Conservation (phyloP, 164 flowering plant species). For the Vitis labrusca region DNA sequence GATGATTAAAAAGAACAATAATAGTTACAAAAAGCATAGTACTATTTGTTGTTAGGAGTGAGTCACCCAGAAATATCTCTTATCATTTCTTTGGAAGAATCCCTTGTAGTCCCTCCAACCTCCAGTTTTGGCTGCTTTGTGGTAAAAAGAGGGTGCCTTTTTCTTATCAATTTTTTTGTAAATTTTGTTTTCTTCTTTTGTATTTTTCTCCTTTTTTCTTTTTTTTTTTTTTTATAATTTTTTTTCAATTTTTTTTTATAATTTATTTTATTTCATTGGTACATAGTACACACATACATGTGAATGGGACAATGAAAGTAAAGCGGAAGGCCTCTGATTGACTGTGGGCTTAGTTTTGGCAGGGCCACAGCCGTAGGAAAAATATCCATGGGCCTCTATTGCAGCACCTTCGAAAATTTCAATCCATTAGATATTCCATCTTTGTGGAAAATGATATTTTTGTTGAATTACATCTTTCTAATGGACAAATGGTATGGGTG, state of each 20-base stretch:
- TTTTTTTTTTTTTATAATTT: neutral
- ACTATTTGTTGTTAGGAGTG: conserved; percentile 10
- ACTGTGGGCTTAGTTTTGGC: too few relatives aligned
- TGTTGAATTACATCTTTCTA: too few relatives aligned
- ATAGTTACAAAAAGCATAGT: conserved; percentile 16
- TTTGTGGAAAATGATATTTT: too few relatives aligned
- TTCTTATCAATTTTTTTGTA: neutral
- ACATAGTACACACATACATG: too few relatives aligned
- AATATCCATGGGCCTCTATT: too few relatives aligned
- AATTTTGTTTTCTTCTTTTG: neutral
- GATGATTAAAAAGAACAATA: neutral
- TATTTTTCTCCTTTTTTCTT: neutral
- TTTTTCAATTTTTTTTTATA: neutral
- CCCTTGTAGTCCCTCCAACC: conserved; percentile 14
- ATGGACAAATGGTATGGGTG: too few relatives aligned
- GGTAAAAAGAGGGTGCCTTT: conserved; percentile 3
- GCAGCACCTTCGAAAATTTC: too few relatives aligned
- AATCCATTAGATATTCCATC: too few relatives aligned
- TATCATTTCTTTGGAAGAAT: conserved; percentile 13
- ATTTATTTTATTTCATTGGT: neutral
- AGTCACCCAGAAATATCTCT: conserved; percentile 9
- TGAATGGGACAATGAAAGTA: too few relatives aligned
- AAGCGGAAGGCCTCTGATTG: too few relatives aligned
- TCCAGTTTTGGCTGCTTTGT: conserved; percentile 17
- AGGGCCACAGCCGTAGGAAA: too few relatives aligned